These are phyloP conservation scores for Rhododendron molle DNA, from an alignment of 148 eudicot species.

Conservation along the genomic window DNA sequence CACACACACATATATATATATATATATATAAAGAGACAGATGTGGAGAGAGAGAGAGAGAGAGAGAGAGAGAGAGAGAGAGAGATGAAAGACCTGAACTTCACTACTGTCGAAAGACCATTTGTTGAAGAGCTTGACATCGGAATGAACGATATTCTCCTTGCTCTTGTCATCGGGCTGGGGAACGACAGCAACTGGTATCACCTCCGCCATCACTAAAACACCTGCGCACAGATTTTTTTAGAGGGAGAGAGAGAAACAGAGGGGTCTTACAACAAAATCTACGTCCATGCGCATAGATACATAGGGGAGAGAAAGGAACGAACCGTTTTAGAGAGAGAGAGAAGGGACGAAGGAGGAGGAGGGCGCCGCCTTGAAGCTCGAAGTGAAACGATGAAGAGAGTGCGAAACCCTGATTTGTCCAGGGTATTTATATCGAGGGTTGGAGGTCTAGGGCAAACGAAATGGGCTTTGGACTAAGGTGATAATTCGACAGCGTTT, in stretches of 20 bases:
- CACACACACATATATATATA: background rate
- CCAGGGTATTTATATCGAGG: background rate
- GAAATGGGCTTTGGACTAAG: background rate
- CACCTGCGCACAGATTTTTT: background rate
- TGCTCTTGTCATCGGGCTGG: background rate
- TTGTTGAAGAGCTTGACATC: constrained; percentile 6
- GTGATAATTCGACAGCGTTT: background rate
- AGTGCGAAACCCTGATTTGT: background rate
- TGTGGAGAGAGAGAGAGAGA: background rate
- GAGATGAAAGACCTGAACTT: background rate
- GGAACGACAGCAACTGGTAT: background rate
- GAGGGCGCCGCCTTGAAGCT: background rate
- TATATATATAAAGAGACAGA: background rate
- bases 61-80: background rate
- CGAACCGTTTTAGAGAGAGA: background rate
- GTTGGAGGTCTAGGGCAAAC: background rate
- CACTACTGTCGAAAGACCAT: background rate
- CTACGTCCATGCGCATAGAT: background rate
- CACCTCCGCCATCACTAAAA: background rate
- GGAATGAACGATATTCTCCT: background rate
- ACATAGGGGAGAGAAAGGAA: background rate
- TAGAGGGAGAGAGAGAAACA: background rate
- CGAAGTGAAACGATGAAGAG: background rate
- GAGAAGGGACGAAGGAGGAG: background rate
- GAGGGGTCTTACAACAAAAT: background rate